Base-by-base conservation (phyloP, 345 rosid species). In the Populus euphratica region DNA sequence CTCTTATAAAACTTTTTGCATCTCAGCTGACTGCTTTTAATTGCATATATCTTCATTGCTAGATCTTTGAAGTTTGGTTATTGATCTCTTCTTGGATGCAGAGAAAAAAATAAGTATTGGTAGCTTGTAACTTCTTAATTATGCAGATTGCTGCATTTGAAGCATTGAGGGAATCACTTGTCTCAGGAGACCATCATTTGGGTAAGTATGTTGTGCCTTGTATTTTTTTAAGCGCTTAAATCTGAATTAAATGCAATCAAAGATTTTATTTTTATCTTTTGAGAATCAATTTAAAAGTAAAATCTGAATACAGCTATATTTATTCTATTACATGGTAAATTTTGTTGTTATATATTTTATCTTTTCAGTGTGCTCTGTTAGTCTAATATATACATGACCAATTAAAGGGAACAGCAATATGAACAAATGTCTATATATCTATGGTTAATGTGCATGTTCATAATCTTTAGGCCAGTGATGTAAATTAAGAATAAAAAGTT, bases 101-200 rank as follows among this genome's bases (percentile, higher is more conserved):
- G 29, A 50, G 36, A 23, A 4, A n/a, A 38, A 23, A 12, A 75
- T 52, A 49, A 29, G 79, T 20, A 63, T 38, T 68, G 68, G 23
- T 76, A 35, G 78, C 56, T 76, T 78, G 27, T 74, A 56, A 82
- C 70, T 68, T 52, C 75, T 27, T 74, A 20, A 4, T 81, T 78
- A 84, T 77, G 87, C 88, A 95, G 99, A 88, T 87, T 86, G 90
- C 77, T 80, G 99, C 98, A 69, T 90, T 78, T 74, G 94, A 92
- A 54, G 81, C 90, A 39, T 81, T 92, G 80, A 91, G 79, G 83
- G 89, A 90, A 78, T 87, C 81, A 59, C 88, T 93, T 68, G 62
- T 79, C 74, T 83, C 90, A 38, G 87, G 77, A 74, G 88, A 87
- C 63, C 49, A 83, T 47, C 83, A 59, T 39, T 81, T 83, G 54